A percentile compares a stretch with the other conserved stretches of the same genome.
Conservation (phyloP, 306 rosid species). For the Glycine latifolia region DNA sequence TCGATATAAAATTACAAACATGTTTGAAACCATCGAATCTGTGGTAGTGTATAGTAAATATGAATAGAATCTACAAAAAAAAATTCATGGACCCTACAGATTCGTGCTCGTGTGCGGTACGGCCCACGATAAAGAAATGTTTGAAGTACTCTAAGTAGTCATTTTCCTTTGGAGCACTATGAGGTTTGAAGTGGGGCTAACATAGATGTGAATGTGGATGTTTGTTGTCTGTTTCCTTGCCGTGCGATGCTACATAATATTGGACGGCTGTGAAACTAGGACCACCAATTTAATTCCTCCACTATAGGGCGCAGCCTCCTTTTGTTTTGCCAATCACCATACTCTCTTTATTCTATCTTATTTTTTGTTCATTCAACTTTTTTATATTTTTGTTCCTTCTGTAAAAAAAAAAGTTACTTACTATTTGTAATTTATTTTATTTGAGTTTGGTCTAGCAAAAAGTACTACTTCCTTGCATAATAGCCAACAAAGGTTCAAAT, state of each 20-base stretch:
- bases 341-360: not conserved
- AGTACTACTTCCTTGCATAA: too few species aligned
- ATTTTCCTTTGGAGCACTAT: slow-evolving; percentile 37
- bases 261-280: slow-evolving; percentile 51
- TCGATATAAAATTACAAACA: not conserved
- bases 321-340: not conserved
- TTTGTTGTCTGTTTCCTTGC: slow-evolving; percentile 40
- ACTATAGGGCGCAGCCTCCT: slow-evolving; percentile 33
- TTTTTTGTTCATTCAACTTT: not conserved
- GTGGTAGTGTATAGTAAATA: not conserved
- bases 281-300: slow-evolving; percentile 51
- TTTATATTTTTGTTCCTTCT: not conserved
- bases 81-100: not conserved
- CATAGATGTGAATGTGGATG: slow-evolving; percentile 35
- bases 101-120: slow-evolving; percentile 6
- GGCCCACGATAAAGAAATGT: slow-evolving; percentile 9
- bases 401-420: not conserved
- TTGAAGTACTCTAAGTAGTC: slow-evolving; percentile 21
- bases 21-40: not conserved
- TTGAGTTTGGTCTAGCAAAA: too few species aligned
- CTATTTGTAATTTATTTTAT: too few species aligned
- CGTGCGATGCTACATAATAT: slow-evolving; percentile 50
- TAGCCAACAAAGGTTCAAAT: too few species aligned
- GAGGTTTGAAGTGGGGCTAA: slow-evolving; percentile 42
- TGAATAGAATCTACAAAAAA: not conserved